These are phyloP conservation scores for Rhizopogon sp. DNA, from an alignment of 768 basidiomycete species.

Conservation along the genomic window DNA sequence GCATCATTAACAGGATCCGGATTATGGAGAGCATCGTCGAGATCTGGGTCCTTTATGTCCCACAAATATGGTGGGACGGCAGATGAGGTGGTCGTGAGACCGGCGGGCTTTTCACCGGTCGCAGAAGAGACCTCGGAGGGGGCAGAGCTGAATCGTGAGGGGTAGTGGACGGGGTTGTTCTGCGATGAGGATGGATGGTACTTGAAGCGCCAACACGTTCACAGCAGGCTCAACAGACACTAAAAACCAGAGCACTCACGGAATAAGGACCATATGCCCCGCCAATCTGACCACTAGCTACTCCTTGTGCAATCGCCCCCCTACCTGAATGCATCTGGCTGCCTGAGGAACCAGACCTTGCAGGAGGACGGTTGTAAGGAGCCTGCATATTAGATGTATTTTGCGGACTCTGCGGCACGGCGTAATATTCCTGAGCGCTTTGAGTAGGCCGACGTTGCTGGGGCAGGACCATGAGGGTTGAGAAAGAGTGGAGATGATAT, in stretches of 20 bases:
- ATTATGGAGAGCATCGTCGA: conserved; percentile 89
- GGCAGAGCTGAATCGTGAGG: conserved; percentile 54
- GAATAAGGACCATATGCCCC: conserved; percentile 83
- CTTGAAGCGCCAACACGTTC: conserved; percentile 26
- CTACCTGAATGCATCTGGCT: conserved; percentile 33
- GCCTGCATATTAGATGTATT: conserved; percentile 18
- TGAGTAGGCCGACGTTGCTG: conserved; percentile 38
- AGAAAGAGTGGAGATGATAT: conserved; percentile 7
- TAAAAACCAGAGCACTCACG: conserved; percentile 38
- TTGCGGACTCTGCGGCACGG: conserved; percentile 61
- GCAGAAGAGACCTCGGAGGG: conserved; percentile 40
- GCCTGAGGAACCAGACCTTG: conserved; percentile 22
- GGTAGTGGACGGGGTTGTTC: conserved; percentile 38
- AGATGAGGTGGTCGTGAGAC: conserved; percentile 40
- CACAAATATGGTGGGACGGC: conserved; percentile 70
- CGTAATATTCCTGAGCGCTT: conserved; percentile 53
- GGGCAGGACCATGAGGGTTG: conserved; percentile 22
- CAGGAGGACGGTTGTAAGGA: conserved; percentile 19
- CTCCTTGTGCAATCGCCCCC: conserved; percentile 64
- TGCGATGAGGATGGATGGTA: conserved; percentile 48
- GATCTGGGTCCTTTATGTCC: conserved; percentile 78
- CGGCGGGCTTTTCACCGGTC: conserved; percentile 27
- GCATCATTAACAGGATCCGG: conserved; percentile 74
- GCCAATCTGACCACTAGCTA: conserved; percentile 77
- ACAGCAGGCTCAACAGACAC: conserved; percentile 1